phyloP scores from a whole-genome alignment of 2,329 filamentous ascomycete genomes.

The Fusarium sp. region DNA sequence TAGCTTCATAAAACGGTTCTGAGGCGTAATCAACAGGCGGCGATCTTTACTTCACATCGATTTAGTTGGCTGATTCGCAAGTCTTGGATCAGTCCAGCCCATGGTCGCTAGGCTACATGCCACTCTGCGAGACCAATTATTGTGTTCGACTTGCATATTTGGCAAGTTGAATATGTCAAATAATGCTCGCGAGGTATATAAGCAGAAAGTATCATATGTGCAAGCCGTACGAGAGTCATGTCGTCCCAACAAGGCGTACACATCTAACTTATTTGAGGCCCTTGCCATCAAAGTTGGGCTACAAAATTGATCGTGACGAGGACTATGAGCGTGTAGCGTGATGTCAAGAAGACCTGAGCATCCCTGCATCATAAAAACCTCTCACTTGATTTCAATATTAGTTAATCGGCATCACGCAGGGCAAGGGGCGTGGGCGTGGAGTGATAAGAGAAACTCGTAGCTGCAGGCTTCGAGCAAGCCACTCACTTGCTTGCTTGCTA shows the following conservation, averaged over 20 bases:
- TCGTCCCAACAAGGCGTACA: not conserved
- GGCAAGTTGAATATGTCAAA: not conserved
- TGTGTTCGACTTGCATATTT: not conserved
- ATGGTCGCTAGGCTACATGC: not conserved
- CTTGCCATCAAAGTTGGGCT: conserved; percentile 16
- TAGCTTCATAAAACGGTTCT: not conserved
- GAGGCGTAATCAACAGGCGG: conserved; percentile 7
- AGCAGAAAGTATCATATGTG: conserved; percentile 14
- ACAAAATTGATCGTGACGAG: conserved; percentile 18
- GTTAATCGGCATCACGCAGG: conserved; percentile 16
- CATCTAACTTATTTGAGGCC: conserved; percentile 34
- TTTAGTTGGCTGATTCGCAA: no score
- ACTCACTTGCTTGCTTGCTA: conserved; percentile 42
- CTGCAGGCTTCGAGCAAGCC: conserved; percentile 14
- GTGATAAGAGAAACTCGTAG: conserved; percentile 17
- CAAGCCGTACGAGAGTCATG: conserved; percentile 13
- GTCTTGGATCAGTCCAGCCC: no score
- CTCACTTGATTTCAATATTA: conserved; percentile 19
- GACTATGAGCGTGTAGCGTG: conserved; percentile 27
- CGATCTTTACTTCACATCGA: no score
- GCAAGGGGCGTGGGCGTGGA: conserved; percentile 25
- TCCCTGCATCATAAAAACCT: conserved; percentile 42
- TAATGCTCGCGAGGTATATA: conserved; percentile 3
- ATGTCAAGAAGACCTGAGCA: conserved; percentile 23
- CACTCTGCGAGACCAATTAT: conserved; percentile 2